Conservation (phyloP, 352 stramenopile species). For the Pythium dissimile region DNA sequence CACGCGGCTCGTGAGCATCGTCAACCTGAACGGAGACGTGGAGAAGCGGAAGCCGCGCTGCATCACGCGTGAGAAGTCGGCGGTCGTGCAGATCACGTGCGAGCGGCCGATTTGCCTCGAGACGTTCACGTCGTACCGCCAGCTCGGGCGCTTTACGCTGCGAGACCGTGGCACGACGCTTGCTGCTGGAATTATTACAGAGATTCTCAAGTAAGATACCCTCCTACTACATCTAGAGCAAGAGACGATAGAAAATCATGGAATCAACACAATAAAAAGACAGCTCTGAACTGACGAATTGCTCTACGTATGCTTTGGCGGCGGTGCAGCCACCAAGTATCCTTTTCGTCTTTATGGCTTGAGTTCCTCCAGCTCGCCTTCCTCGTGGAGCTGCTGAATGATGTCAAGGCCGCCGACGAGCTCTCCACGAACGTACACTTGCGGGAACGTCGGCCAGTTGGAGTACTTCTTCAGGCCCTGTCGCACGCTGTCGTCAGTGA, state of each 20-base stretch:
- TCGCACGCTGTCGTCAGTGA: constrained; percentile 95
- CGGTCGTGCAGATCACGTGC: constrained; percentile 81
- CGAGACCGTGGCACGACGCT: constrained; percentile 79
- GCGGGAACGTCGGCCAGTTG: constrained; percentile 98
- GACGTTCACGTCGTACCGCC: constrained; percentile 70
- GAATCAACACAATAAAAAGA: no score
- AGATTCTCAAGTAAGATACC: constrained; percentile 52
- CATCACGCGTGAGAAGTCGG: constrained; percentile 81
- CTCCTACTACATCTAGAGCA: not conserved
- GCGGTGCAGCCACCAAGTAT: not conserved
- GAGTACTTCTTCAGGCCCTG: constrained; percentile 97
- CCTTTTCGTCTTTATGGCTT: constrained; percentile 52
- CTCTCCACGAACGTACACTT: constrained; percentile 97
- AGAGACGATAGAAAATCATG: not conserved
- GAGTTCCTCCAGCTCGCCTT: constrained; percentile 74
- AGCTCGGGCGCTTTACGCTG: constrained; percentile 82
- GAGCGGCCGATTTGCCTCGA: constrained; percentile 77
- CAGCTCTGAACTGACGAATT: no score
- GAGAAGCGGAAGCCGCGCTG: constrained; percentile 83
- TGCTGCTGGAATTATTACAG: constrained; percentile 81
- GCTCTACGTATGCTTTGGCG: not conserved
- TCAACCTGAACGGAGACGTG: constrained; percentile 69
- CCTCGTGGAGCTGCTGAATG: constrained; percentile 93
- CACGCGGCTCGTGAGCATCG: constrained; percentile 70
- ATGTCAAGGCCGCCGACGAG: constrained; percentile 98